These are phyloP conservation scores for Periconia sp. DNA, from an alignment of 2,329 filamentous ascomycete species.

Conservation along the genomic window DNA sequence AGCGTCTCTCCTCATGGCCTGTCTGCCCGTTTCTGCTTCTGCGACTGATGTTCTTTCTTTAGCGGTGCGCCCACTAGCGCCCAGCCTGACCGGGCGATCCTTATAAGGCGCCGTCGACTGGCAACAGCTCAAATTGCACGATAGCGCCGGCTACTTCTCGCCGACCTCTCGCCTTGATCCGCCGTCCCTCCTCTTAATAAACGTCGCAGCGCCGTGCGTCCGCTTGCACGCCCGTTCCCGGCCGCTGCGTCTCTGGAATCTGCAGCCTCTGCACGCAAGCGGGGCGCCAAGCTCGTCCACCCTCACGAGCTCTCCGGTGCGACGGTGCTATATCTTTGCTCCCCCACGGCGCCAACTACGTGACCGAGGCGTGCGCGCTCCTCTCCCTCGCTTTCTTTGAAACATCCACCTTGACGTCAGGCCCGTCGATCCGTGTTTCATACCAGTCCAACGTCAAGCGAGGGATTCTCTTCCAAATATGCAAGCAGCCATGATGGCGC, in stretches of 20 bases:
- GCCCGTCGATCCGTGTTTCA: conserved; percentile 34
- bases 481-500: conserved; percentile 35
- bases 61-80: conserved; percentile 1
- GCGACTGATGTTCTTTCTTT: conserved; percentile 4
- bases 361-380: conserved; percentile 3
- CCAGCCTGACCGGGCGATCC: too few relatives aligned
- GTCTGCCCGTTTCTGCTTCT: too few relatives aligned
- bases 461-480: conserved; percentile 27
- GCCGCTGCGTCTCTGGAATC: conserved; percentile 21
- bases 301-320: conserved; percentile 12
- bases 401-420: conserved; percentile 32
- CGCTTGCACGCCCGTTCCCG: too few relatives aligned
- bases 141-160: too few relatives aligned
- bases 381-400: conserved; percentile 21
- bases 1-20: conserved; percentile 3
- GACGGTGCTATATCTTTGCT: conserved; percentile 12
- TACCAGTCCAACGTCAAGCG: conserved; percentile 21
- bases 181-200: too few relatives aligned
- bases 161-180: too few relatives aligned
- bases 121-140: too few relatives aligned
- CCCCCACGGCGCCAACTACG: conserved; percentile 12
- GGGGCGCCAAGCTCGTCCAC: conserved; percentile 28
- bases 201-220: too few relatives aligned
- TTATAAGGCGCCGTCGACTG: too few relatives aligned
- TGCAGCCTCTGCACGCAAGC: conserved; percentile 30